Conservation (phyloP, 2,329 filamentous ascomycete genomes). For the Ilyonectria robusta region DNA sequence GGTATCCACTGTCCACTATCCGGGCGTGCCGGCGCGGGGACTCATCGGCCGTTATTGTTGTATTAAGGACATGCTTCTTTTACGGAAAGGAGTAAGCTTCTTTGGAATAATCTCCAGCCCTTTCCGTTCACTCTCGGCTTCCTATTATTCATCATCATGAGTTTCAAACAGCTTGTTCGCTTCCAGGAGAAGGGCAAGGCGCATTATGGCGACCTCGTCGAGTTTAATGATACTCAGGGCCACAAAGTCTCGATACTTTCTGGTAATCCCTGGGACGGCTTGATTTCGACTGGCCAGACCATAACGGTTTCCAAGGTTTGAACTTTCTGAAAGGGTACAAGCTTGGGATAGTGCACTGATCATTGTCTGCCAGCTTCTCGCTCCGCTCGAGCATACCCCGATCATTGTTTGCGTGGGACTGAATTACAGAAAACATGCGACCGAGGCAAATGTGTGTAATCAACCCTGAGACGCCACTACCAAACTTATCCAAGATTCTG, state of each 20-base stretch:
- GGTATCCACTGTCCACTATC: no score
- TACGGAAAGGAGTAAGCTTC: no score
- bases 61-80: no score
- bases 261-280: neutral
- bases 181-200: neutral
- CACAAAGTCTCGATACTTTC: neutral
- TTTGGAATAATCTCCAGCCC: no score
- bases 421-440: slow-evolving; percentile 11
- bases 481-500: neutral
- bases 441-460: slow-evolving; percentile 7
- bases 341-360: neutral
- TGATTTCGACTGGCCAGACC: neutral
- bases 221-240: neutral
- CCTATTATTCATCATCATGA: neutral
- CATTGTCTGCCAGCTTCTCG: neutral
- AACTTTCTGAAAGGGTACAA: neutral
- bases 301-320: neutral
- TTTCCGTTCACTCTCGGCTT: no score
- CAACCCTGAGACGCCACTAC: neutral
- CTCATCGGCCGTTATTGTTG: no score
- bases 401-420: slow-evolving; percentile 14
- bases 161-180: neutral
- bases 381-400: neutral
- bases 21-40: no score
- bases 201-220: neutral